Evolutionary conservation across 1,139 yeast genomes (phyloP), one percentile per base, ranked within the genome.

Genomic region (Sugiyamaella japonica): DNA sequence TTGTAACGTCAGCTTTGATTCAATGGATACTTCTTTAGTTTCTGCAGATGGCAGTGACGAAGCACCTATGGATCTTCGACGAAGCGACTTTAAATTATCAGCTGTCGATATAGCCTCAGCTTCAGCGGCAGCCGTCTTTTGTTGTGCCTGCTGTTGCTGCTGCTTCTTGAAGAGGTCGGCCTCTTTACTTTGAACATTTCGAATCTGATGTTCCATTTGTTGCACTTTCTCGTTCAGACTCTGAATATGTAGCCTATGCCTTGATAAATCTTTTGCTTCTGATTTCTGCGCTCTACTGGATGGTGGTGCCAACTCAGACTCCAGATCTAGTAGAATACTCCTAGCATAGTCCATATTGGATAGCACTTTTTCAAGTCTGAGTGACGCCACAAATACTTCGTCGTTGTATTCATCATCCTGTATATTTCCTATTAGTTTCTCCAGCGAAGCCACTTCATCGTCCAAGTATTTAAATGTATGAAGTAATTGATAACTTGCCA

Each of bases 1-100:
- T 51, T 73, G 72, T 12, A 70, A 57, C 10, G 64, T 59, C 32
- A 71, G 59, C 50, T 67, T 67, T 25, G 51, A 28, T 29, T 47
- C 50, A 15, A 36, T 39, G 10, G 53, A 23, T 6, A 45, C 29
- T 15, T 50, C 39, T 37, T 39, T 31, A 23, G 49, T 12, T 6
- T 23, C 29, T 20, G 52, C 23, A 10, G 28, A n/a, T 5, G 53
- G 15, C 9, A 10, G 7, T n/a, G 34, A 20, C 23, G 43, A 13
- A 7, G n/a, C 43, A 12, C 31, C 31, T 20, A 28, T 23, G 6
- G 38, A 32, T 10, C 48, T 17, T 17, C 23, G 32, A 16, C 43
- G 48, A 20, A 38, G 38, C 8, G 32, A 17, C 12, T 44, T 40
- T 9, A 31, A 12, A 17, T 31, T 39, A 1, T 15, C 2, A 15